A percentile compares a stretch with the other conserved stretches of the same genome.
These are phyloP conservation scores for Phytophthora lateralis DNA, from an alignment of 352 stramenopile species.

Conservation along the genomic window DNA sequence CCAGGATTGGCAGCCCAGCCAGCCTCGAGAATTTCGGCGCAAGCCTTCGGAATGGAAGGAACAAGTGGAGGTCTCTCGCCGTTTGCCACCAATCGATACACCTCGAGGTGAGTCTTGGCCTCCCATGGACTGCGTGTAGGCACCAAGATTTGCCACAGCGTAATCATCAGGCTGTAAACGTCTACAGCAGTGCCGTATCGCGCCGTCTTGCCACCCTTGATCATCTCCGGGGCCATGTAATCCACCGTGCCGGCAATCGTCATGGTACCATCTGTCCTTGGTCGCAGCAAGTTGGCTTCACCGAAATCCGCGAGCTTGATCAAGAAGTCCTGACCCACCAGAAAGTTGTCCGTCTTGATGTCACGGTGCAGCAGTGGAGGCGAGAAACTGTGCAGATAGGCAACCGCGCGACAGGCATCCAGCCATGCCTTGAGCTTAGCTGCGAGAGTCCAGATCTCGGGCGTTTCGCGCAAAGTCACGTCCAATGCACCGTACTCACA, in stretches of 20 bases:
- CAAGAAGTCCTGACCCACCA: slow-evolving; percentile 78
- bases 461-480: slow-evolving; percentile 50
- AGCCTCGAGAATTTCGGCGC: slow-evolving; percentile 72
- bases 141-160: slow-evolving; percentile 88
- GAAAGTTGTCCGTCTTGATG: slow-evolving; percentile 89
- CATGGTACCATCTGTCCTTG: slow-evolving; percentile 81
- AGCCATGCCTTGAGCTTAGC: slow-evolving; percentile 86
- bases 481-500: slow-evolving; percentile 85
- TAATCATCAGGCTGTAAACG: slow-evolving; percentile 89
- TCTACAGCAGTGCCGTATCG: slow-evolving; percentile 80
- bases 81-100: slow-evolving; percentile 77
- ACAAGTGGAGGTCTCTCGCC: slow-evolving; percentile 75
- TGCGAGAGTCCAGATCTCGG: slow-evolving; percentile 62
- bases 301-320: slow-evolving; percentile 88
- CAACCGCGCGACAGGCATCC: slow-evolving; percentile 80
- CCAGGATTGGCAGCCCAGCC: slow-evolving; percentile 73
- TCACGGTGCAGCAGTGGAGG: slow-evolving; percentile 81
- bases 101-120: slow-evolving; percentile 74
- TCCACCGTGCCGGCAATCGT: slow-evolving; percentile 87
- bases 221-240: slow-evolving; percentile 89
- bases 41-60: slow-evolving; percentile 71
- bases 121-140: slow-evolving; percentile 78
- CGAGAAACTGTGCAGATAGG: slow-evolving; percentile 86
- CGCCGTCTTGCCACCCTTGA: slow-evolving; percentile 80
- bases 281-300: slow-evolving; percentile 81